These are phyloP conservation scores for Corinectria fuckeliana DNA, from an alignment of 2,329 filamentous ascomycete genomes.

Conservation along the genomic window DNA sequence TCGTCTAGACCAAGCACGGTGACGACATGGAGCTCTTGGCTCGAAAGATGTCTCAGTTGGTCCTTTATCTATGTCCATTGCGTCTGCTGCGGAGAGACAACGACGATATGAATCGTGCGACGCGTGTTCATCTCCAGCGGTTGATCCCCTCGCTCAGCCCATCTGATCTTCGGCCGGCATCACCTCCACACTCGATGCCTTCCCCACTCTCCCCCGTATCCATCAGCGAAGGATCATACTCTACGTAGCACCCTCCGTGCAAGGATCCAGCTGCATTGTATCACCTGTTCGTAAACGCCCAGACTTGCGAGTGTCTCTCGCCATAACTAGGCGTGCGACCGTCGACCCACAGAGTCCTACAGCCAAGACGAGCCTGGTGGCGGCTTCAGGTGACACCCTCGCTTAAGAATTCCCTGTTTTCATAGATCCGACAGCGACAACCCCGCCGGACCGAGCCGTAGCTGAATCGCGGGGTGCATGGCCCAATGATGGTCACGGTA, in stretches of 20 bases:
- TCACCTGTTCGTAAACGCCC: neutral
- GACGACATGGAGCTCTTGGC: neutral
- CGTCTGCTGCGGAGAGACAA: neutral
- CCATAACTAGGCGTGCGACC: neutral
- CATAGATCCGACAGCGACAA: neutral
- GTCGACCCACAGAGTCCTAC: neutral
- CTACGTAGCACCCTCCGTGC: neutral
- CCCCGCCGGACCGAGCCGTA: neutral
- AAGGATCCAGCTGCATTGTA: neutral
- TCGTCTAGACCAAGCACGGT: neutral
- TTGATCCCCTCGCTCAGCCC: neutral
- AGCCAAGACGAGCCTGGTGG: neutral
- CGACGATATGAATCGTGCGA: neutral
- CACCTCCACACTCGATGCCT: neutral
- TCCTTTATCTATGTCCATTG: neutral
- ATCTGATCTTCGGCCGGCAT: neutral
- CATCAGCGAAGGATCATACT: neutral
- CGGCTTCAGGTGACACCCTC: neutral
- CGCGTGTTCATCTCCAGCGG: neutral
- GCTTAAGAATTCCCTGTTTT: constrained; percentile 1
- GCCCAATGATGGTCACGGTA: neutral
- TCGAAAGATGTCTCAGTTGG: neutral
- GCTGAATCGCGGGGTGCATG: constrained; percentile 1
- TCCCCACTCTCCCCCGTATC: neutral
- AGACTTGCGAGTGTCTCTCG: neutral